Evolutionary conservation across 2,329 filamentous ascomycete genomes (phyloP).

Genomic region (Botrytis hyacinthi): DNA sequence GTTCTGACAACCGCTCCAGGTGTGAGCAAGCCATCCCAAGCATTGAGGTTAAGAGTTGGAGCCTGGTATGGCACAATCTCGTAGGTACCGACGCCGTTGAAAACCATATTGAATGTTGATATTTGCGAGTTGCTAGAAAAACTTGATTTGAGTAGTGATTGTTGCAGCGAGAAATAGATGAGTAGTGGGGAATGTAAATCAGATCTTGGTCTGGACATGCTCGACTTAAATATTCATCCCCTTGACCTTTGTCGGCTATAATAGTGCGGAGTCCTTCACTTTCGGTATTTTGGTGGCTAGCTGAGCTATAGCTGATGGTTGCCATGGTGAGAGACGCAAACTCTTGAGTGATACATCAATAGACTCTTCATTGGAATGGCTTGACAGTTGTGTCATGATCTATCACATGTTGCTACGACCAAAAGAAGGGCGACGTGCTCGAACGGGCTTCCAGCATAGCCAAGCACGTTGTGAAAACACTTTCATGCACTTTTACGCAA

Average conservation of each 20-base stretch:
- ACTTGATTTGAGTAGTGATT: not conserved
- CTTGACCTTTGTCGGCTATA: not conserved
- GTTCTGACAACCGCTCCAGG: conserved; percentile 8
- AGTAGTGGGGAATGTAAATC: not conserved
- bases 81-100: not conserved
- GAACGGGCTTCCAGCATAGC: not conserved
- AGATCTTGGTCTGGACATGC: not conserved
- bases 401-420: not conserved
- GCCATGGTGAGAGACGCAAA: not conserved
- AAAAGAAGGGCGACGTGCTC: not conserved
- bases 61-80: conserved; percentile 15
- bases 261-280: not conserved
- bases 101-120: conserved; percentile 4
- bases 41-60: conserved; percentile 3
- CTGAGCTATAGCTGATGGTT: not conserved
- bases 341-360: not conserved
- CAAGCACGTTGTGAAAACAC: not conserved
- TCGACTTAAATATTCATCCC: not conserved
- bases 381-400: not conserved
- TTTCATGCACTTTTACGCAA: not conserved
- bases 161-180: not conserved
- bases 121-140: not conserved
- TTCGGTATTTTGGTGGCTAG: not conserved
- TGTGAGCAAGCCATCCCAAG: not conserved
- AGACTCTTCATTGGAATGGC: not conserved